A percentile compares a stretch with the other conserved stretches of the same genome.
phyloP scores from a whole-genome alignment of 1,284 basidiomycete species.

The Austroboletus niveus region DNA sequence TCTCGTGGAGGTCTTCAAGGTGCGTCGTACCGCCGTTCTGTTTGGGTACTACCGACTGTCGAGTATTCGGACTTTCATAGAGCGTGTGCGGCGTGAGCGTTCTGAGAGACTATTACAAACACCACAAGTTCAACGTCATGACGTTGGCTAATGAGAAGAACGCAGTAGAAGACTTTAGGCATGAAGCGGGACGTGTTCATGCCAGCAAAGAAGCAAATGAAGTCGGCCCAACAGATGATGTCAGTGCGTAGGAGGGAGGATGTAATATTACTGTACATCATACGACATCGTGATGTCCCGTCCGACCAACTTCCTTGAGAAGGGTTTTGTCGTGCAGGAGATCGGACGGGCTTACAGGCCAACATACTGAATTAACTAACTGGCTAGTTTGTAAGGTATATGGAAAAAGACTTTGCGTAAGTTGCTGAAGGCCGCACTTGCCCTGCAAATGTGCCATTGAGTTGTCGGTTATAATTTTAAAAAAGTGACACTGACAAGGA shows the following conservation, averaged over 20 bases:
- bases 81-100: slow-evolving; percentile 71
- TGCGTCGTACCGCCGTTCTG: slow-evolving; percentile 26
- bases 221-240: neutral
- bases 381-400: too few relatives aligned
- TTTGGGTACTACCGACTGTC: neutral
- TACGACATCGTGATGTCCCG: too few relatives aligned
- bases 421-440: too few relatives aligned
- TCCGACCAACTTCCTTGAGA: too few relatives aligned
- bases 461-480: too few relatives aligned
- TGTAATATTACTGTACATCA: neutral
- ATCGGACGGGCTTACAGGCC: too few relatives aligned
- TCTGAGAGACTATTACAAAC: slow-evolving; percentile 65
- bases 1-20: slow-evolving; percentile 81
- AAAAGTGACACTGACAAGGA: too few relatives aligned
- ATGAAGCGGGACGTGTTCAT: slow-evolving; percentile 28
- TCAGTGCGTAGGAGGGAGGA: neutral
- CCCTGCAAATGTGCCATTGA: too few relatives aligned
- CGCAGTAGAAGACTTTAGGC: slow-evolving; percentile 23
- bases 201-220: slow-evolving; percentile 11
- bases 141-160: slow-evolving; percentile 50
- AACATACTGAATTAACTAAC: too few relatives aligned
- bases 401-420: too few relatives aligned
- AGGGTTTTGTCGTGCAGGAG: too few relatives aligned
- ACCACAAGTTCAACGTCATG: slow-evolving; percentile 74
- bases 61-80: slow-evolving; percentile 35